Conservation (phyloP, 2,329 filamentous ascomycete species). For the Talaromyces islandicus region DNA sequence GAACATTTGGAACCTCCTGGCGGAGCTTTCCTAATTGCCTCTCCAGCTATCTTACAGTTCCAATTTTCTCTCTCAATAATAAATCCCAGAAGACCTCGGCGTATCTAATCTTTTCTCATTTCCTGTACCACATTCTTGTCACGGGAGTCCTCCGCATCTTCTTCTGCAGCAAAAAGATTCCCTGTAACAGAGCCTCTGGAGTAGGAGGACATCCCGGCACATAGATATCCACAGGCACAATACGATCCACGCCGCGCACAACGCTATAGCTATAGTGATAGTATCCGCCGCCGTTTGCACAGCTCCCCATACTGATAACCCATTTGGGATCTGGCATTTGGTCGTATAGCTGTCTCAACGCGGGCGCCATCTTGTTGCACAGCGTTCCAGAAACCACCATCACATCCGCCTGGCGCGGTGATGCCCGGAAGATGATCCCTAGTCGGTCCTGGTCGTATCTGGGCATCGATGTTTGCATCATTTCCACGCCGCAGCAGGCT, state of each 20-base stretch:
- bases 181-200: constrained; percentile 48
- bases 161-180: constrained; percentile 69
- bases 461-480: constrained; percentile 86
- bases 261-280: constrained; percentile 83
- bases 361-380: constrained; percentile 94
- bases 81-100: not conserved
- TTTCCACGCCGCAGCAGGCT: constrained; percentile 83
- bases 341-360: constrained; percentile 84
- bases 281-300: constrained; percentile 78
- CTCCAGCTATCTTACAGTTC: not conserved
- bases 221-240: constrained; percentile 75
- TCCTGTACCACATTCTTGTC: constrained; percentile 51
- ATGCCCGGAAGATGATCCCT: constrained; percentile 86
- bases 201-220: constrained; percentile 64
- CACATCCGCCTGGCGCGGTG: constrained; percentile 79
- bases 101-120: constrained; percentile 23
- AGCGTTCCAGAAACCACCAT: constrained; percentile 93
- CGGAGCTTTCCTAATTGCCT: not conserved
- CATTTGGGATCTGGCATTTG: constrained; percentile 91
- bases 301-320: constrained; percentile 81
- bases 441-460: constrained; percentile 85
- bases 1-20: too few species aligned
- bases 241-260: constrained; percentile 66
- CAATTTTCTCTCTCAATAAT: not conserved
- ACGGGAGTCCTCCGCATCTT: constrained; percentile 58